Percentiles rank a stretch among this genome's conserved stretches.
phyloP scores from a whole-genome alignment of 73 alveolate species.

The Urostyla sp. region DNA sequence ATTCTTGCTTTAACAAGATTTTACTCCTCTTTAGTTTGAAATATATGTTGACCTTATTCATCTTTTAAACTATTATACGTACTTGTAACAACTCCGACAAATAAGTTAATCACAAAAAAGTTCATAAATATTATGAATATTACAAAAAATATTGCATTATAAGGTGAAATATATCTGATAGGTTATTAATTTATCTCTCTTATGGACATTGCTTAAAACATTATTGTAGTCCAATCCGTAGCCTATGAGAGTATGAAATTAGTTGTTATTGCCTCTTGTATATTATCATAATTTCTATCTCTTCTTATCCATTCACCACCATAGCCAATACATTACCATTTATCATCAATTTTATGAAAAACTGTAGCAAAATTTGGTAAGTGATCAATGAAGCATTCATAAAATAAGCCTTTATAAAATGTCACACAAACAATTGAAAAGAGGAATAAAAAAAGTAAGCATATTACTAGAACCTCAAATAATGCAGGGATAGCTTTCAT shows the following conservation, averaged over 20 bases:
- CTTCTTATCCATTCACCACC: conserved; percentile 69
- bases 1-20: neutral
- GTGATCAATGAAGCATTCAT: neutral
- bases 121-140: conserved; percentile 8
- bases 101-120: conserved; percentile 7
- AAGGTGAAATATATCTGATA: neutral
- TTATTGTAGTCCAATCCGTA: conserved; percentile 41
- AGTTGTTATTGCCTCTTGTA: conserved; percentile 21
- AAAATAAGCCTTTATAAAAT: conserved; percentile 27
- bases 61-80: neutral
- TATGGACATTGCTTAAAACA: conserved; percentile 22
- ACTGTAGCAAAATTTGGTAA: neutral
- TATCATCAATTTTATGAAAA: too few relatives aligned
- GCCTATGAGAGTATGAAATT: conserved; percentile 24
- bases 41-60: conserved; percentile 1
- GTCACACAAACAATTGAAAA: conserved; percentile 19
- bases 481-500: conserved; percentile 8
- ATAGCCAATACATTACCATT: neutral
- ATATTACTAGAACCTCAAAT: conserved; percentile 5
- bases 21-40: neutral
- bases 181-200: conserved; percentile 23
- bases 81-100: conserved; percentile 18
- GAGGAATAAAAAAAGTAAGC: conserved; percentile 3
- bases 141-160: neutral
- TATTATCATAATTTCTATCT: conserved; percentile 58